Base-by-base conservation (phyloP, 768 basidiomycete genomes). In the Antrodiella citrinella region DNA sequence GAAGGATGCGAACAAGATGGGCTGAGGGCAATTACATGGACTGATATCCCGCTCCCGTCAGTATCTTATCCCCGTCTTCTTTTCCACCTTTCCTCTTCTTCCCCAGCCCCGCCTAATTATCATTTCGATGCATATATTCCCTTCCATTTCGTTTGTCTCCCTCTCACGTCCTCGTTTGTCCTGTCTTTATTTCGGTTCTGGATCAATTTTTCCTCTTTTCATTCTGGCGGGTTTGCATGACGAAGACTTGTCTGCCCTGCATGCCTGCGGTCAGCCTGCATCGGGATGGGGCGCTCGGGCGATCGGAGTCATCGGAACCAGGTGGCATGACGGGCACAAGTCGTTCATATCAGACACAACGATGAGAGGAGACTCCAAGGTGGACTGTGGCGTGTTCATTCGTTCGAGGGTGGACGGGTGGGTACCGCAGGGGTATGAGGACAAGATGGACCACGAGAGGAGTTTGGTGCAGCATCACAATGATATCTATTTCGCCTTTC, bases 1-100 rank as follows among this genome's bases (percentile, higher is more conserved):
- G 82, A 92, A 92, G 77, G 90, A 87, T 60, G 81, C 57, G 42
- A 63, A 73, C 72, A 89, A 88, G 77, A 79, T 72, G 60, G 60
- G 60, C 54, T 61, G 59, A 61, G 55, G 18, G 40, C 43, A 15
- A 13, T 47, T 43, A 43, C 41, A 43, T 43, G 21, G 41, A 35
- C 30, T 18, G 41, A 18, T 22, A n/a, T 22, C 19, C 19, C 41
- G 41, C 41, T 43, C 21, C 9, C 52, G 59, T 61, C 62, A 63
- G 60, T 63, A 58, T 51, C 45, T 52, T 40, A 26, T 39, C 19
- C 48, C 40, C 45, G 35, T 22, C 39, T 21, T 43, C 24, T 43
- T 11, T 13, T 47, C 18, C 26, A 30, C 40, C 49, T 45, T 49
- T 41, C 46, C 15, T 35, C 15, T 35, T 35, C 30, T 7, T 7